Base-by-base conservation (phyloP, 1,139 yeast species). In the Debaryomyces udenii region DNA sequence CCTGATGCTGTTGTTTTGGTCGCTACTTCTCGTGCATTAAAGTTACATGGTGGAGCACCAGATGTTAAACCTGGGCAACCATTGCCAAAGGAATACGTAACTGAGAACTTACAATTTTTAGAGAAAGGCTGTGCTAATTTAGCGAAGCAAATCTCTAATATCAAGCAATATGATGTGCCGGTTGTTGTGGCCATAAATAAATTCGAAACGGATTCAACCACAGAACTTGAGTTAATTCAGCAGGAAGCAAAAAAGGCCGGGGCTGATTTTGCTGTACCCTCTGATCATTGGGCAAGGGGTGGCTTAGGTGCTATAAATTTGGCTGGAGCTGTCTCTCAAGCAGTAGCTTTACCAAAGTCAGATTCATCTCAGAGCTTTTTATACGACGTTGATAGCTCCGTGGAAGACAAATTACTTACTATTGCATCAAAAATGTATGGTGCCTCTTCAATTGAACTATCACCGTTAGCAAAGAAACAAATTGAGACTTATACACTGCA, bases 281-380 rank as follows among this genome's bases (percentile, higher is more conserved):
- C 90, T 7, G 83, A 83, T 64, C 93, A 86, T 59, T 86, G 91
- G 89, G 88, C 85, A 44, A 68, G 82, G 61, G 94, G 94, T 68
- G 94, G 94, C 57, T 65, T 64, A 42, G 94, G 91, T 50, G 87
- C 93, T 9, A 61, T 83, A 36, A 74, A 78, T 11, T 69, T 86
- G 46, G 93, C 93, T 31, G 64, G 81, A 46, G 74, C 86, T n/a
- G 89, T 86, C 30, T 80, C 80, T 29, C 71, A 78, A 51, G 83
- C 88, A 2, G 80, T 79, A 23, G 64, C 60, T 43, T 55, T 53
- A 33, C 53, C 65, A 3, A 52, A 53, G 57, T 61, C 53, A 15
- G 31, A 36, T 17, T 36, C 47, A 10, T 59, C 65, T 29, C 81
- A 80, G 59, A 67, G 76, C 34, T 83, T 74, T 64, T 64, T 83